Evolutionary conservation across 2,329 filamentous ascomycete genomes (phyloP).

Genomic region (Fusarium tjaetaba): DNA sequence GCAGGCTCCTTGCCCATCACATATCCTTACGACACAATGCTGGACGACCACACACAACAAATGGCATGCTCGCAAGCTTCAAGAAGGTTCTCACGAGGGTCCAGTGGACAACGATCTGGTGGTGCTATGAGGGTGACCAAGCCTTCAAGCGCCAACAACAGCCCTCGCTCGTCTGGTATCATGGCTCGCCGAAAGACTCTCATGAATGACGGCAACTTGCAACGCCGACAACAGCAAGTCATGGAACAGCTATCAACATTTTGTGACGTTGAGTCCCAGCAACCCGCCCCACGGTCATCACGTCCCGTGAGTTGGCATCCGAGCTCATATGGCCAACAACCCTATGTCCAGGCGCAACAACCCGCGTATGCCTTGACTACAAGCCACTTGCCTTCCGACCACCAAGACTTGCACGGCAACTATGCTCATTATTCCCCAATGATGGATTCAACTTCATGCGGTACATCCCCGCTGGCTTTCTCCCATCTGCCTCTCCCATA

Average conservation of each 20-base stretch:
- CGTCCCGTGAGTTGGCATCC: conserved; percentile 83
- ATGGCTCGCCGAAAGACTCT: conserved; percentile 65
- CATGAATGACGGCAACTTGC: conserved; percentile 60
- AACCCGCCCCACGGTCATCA: conserved; percentile 47
- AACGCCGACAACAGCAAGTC: conserved; percentile 58
- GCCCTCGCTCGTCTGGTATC: conserved; percentile 65
- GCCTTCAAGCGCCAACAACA: conserved; percentile 74
- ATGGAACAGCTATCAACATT: conserved; percentile 53
- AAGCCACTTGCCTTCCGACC: conserved; percentile 50
- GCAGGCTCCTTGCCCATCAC: conserved; percentile 42
- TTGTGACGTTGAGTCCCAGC: conserved; percentile 37
- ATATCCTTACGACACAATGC: conserved; percentile 52
- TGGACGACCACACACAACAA: conserved; percentile 64
- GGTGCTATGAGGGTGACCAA: conserved; percentile 70
- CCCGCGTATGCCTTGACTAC: conserved; percentile 53
- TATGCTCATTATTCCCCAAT: conserved; percentile 62
- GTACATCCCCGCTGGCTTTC: conserved; percentile 66
- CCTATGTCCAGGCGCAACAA: conserved; percentile 52
- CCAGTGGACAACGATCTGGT: conserved; percentile 60
- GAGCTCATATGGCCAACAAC: conserved; percentile 60
- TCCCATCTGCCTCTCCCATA: conserved; percentile 64
- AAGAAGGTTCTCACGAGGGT: conserved; percentile 60
- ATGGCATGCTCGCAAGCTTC: conserved; percentile 58
- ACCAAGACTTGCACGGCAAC: conserved; percentile 54
- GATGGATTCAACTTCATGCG: conserved; percentile 65